Base-by-base conservation (phyloP, 208 protist species). In the Naegleria fowleri region DNA sequence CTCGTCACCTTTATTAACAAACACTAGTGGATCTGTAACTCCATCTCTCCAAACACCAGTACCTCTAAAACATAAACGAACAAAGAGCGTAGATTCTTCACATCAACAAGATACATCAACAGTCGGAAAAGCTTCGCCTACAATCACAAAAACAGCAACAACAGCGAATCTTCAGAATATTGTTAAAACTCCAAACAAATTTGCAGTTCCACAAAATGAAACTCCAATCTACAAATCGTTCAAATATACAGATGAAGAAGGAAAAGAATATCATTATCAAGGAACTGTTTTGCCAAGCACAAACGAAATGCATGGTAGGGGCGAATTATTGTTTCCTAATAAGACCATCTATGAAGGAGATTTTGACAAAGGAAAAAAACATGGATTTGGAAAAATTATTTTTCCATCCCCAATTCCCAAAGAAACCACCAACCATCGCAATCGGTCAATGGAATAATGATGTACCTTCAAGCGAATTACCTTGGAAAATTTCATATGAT, bases 331-430 rank as follows among this genome's bases (percentile, higher is more conserved):
- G 16, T 87, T n/a, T 22, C n/a, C 41, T 6, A 88, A 22, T 19
- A 39, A 39, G 41, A 38, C 41, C 51, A n/a, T 51, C 9, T 88
- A 88, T 55, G 84, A 88, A 38, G 84, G 84, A 39, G 84, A 88
- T 36, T 88, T 88, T 58, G 39, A 39, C 22, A 55, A 39, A 29
- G 43, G 43, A 33, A 88, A 88, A 39, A 25, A 39, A 88, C 16
- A 58, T 58, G 84, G 84, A 13, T 88, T 88, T 16, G 84, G 84
- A 36, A 88, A 88, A 88, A 48, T 88, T 36, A 88, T 88, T 19
- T 88, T 58, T n/a, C 19, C 33, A 51, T 40, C 39, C n/a, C 0
- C 16, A 40, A 87, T 16, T 29, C 55, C n/a, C 22, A 25, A 87
- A 87, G 11, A 51, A 51, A 5, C 15, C 33, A 36, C 38, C 40